Evolutionary conservation across 495 filamentous ascomycete genomes (phyloP).

Genomic region (Hypoxylon trugodes): DNA sequence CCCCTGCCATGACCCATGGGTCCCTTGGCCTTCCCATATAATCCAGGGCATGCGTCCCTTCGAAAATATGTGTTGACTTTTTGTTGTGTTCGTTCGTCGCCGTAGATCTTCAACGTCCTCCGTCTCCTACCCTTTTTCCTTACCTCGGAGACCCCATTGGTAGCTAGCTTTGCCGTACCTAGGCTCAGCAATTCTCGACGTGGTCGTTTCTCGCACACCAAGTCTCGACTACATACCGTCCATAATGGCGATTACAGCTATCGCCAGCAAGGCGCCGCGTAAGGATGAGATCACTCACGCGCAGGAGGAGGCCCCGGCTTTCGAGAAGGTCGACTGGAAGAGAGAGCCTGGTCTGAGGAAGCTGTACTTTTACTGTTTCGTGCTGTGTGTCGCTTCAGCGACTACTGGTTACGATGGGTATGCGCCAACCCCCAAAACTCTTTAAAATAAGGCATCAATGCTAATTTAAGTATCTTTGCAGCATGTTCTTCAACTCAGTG

Average conservation of each 20-base stretch:
- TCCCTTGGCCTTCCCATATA: constrained; percentile 38
- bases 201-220: constrained; percentile 1
- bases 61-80: constrained; percentile 4
- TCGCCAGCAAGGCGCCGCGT: constrained; percentile 49
- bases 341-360: constrained; percentile 67
- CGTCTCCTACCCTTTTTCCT: constrained; percentile 18
- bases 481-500: constrained; percentile 64
- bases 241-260: constrained; percentile 38
- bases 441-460: background rate
- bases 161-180: constrained; percentile 5
- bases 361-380: constrained; percentile 65
- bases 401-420: constrained; percentile 75
- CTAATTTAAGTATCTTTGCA: constrained; percentile 37
- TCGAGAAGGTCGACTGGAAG: constrained; percentile 67
- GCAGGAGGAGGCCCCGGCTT: constrained; percentile 64
- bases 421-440: background rate
- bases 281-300: constrained; percentile 44
- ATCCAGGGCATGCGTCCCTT: constrained; percentile 28
- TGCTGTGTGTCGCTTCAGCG: constrained; percentile 69
- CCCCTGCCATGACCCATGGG: constrained; percentile 24
- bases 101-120: constrained; percentile 16
- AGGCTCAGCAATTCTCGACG: constrained; percentile 7
- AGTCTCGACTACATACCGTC: constrained; percentile 5
- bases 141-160: constrained; percentile 23
- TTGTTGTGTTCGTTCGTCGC: constrained; percentile 13